A percentile compares a stretch with the other conserved stretches of the same genome.
phyloP scores from a whole-genome alignment of 371 early-diverging fungal species.

The Paramicrosporidium saccamoebae region DNA sequence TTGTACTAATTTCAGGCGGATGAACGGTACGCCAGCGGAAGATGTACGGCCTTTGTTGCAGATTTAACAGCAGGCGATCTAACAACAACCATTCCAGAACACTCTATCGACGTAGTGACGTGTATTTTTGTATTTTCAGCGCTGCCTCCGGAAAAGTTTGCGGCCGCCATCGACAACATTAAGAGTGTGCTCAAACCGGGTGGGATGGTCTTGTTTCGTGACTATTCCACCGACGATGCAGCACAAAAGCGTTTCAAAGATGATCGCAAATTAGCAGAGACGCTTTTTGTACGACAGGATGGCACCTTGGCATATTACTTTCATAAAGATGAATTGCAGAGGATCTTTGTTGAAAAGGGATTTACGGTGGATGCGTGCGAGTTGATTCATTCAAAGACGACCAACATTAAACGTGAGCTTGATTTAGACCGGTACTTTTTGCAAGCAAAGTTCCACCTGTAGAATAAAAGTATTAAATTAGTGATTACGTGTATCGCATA shows the following conservation, averaged over 20 bases:
- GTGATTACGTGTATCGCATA: too few species aligned
- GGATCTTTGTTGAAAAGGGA: slow-evolving; percentile 24
- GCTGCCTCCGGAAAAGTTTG: slow-evolving; percentile 42
- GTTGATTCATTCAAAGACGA: slow-evolving; percentile 24
- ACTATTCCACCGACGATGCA: slow-evolving; percentile 57
- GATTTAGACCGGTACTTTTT: slow-evolving; percentile 49
- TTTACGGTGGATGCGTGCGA: slow-evolving; percentile 11
- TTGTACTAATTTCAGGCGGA: slow-evolving; percentile 7
- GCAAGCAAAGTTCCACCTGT: slow-evolving; percentile 49
- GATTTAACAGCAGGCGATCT: slow-evolving; percentile 31
- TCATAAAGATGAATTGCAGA: slow-evolving; percentile 8
- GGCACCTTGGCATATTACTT: slow-evolving; percentile 15
- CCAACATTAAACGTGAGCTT: slow-evolving; percentile 34
- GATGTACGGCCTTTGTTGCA: slow-evolving; percentile 46
- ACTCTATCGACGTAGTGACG: slow-evolving; percentile 33
- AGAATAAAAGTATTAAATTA: too few species aligned
- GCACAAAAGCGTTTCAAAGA: slow-evolving; percentile 57
- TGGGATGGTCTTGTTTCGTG: slow-evolving; percentile 43
- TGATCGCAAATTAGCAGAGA: slow-evolving; percentile 32
- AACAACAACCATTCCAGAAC: slow-evolving; percentile 16
- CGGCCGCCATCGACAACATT: slow-evolving; percentile 17
- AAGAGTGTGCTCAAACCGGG: slow-evolving; percentile 26
- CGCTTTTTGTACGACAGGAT: slow-evolving; percentile 62
- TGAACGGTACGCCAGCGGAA: slow-evolving; percentile 13
- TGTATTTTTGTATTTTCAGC: slow-evolving; percentile 51